Conservation (phyloP, 1,139 yeast genomes). For the Hyphopichia fennica region DNA sequence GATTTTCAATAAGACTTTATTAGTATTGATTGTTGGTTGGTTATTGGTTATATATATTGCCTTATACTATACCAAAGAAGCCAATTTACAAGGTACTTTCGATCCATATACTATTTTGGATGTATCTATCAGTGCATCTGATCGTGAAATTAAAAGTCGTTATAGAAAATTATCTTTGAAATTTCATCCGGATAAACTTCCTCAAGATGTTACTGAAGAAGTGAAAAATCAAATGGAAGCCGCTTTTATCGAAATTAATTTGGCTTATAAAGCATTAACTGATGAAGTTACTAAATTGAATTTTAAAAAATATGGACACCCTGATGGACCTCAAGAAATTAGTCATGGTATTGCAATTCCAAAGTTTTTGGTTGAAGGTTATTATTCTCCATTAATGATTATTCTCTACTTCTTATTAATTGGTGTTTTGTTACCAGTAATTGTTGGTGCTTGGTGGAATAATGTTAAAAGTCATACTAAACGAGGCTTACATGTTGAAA, state of each 20-base stretch:
- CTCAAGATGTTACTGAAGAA: constrained; percentile 62
- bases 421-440: constrained; percentile 73
- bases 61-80: constrained; percentile 47
- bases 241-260: constrained; percentile 76
- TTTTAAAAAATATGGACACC: constrained; percentile 87
- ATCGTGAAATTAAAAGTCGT: constrained; percentile 74
- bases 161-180: constrained; percentile 85
- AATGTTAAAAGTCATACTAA: constrained; percentile 79
- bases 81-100: constrained; percentile 51
- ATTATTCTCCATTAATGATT: constrained; percentile 67
- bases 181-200: constrained; percentile 91
- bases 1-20: constrained; percentile 45
- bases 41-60: constrained; percentile 50
- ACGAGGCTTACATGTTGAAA: constrained; percentile 76
- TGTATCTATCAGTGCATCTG: constrained; percentile 64
- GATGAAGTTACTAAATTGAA: constrained; percentile 85
- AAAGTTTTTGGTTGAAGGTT: constrained; percentile 83
- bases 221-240: constrained; percentile 65
- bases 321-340: constrained; percentile 96
- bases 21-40: constrained; percentile 69
- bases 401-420: constrained; percentile 66
- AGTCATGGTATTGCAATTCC: constrained; percentile 97
- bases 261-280: constrained; percentile 93
- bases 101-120: constrained; percentile 92
- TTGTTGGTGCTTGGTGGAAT: constrained; percentile 91